Evolutionary conservation across 441 rosid species (phyloP).

Genomic region (Theobroma grandiflorum): DNA sequence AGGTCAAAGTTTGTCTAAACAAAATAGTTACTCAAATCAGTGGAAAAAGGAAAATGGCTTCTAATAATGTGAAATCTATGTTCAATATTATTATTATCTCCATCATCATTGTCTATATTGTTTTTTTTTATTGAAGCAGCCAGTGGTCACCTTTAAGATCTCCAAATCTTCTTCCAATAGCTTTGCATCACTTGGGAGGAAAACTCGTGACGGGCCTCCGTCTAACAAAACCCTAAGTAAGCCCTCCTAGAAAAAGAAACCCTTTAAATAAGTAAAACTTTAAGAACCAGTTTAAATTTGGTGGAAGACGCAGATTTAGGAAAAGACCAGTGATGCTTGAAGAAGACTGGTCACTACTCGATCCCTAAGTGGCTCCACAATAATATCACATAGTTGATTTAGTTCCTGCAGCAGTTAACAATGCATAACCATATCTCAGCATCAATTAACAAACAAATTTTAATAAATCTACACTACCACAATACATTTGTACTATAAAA

Average conservation of each 20-base stretch:
- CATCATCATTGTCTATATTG: background rate
- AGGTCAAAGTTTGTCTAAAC: constrained; percentile 5
- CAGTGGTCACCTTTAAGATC: constrained; percentile 73
- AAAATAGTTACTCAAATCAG: background rate
- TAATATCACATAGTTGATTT: constrained; percentile 79
- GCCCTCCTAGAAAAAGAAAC: constrained; percentile 70
- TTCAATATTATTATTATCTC: background rate
- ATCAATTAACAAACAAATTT: constrained; percentile 13
- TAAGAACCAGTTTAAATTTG: constrained; percentile 22
- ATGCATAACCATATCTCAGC: constrained; percentile 16
- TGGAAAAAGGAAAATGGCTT: background rate
- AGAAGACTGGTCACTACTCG: constrained; percentile 94
- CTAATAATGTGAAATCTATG: background rate
- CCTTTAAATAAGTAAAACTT: constrained; percentile 20
- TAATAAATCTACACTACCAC: constrained; percentile 12
- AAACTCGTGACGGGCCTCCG: constrained; percentile 85
- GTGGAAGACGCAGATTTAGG: constrained; percentile 25
- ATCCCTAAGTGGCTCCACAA: constrained; percentile 92
- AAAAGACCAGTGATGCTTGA: constrained; percentile 87
- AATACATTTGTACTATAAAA: constrained; percentile 3
- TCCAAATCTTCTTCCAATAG: constrained; percentile 88
- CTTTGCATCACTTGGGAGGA: constrained; percentile 75
- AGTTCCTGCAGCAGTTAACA: constrained; percentile 69
- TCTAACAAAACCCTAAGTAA: constrained; percentile 84
- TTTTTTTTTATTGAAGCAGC: background rate